A percentile compares a stretch with the other conserved stretches of the same genome.
Evolutionary conservation across 1,139 yeast species (phyloP).

Genomic region (Candida dubliniensis): DNA sequence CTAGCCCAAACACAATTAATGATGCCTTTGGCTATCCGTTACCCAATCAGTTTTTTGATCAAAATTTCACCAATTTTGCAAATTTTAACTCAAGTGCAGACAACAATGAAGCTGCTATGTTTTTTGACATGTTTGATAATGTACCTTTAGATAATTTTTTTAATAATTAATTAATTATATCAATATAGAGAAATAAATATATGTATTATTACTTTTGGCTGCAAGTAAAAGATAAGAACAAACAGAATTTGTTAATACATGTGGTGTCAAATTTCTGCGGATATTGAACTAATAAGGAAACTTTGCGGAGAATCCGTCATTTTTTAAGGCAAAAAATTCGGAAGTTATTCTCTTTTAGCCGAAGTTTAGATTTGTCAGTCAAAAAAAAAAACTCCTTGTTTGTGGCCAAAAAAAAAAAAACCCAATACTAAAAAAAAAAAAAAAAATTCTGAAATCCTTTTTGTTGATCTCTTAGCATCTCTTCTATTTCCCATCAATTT

Average conservation of each 20-base stretch:
- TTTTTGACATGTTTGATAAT: slow-evolving; percentile 27
- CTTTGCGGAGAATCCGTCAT: background rate
- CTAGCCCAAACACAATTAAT: background rate
- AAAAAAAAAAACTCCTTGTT: too few species aligned
- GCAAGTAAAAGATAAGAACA: too few species aligned
- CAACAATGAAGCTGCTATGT: background rate
- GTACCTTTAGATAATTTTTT: slow-evolving; percentile 22
- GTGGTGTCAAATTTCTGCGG: background rate
- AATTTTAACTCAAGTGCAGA: background rate
- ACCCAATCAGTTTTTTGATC: slow-evolving; percentile 8
- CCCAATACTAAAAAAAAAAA: too few species aligned
- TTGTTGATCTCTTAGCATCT: too few species aligned
- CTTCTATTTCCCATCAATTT: too few species aligned
- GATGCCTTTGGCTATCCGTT: slow-evolving; percentile 6
- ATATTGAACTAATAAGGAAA: background rate
- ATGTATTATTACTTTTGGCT: background rate
- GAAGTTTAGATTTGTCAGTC: too few species aligned
- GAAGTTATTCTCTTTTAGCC: background rate
- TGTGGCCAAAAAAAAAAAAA: too few species aligned
- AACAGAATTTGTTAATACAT: too few species aligned
- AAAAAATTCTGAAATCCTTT: too few species aligned
- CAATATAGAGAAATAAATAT: background rate
- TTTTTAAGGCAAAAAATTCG: background rate
- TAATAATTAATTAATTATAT: background rate
- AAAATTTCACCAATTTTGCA: background rate